Conservation (phyloP, 108 stramenopile species). For the Skeletonema potamos region DNA sequence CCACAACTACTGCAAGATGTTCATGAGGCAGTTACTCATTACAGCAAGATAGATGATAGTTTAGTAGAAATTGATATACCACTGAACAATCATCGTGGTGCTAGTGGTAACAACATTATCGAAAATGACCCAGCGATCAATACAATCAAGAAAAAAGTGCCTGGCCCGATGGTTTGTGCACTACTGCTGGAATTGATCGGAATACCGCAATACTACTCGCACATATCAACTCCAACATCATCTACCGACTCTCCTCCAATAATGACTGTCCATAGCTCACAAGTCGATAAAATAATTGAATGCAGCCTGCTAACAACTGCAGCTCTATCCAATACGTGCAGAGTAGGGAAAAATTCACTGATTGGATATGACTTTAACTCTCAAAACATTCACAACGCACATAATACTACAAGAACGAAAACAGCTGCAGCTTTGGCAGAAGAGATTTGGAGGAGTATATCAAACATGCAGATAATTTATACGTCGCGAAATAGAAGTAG, state of each 20-base stretch:
- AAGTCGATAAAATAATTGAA: conserved; percentile 30
- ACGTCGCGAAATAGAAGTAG: conserved; percentile 1
- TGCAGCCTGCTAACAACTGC: conserved; percentile 20
- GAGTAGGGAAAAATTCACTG: conserved; percentile 19
- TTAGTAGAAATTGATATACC: neutral
- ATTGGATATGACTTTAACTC: conserved; percentile 31
- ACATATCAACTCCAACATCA: neutral
- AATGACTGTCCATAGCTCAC: conserved; percentile 28
- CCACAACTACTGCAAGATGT: conserved; percentile 16
- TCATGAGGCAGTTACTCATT: conserved; percentile 20
- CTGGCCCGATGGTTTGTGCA: conserved; percentile 28
- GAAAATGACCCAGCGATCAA: neutral
- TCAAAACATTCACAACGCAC: neutral
- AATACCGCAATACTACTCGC: conserved; percentile 20
- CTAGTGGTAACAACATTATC: neutral
- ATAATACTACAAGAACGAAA: neutral
- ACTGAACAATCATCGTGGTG: neutral
- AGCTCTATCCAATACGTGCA: conserved; percentile 29
- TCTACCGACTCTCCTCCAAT: neutral
- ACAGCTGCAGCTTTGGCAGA: conserved; percentile 30
- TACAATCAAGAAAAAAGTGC: conserved; percentile 4
- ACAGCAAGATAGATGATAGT: conserved; percentile 10
- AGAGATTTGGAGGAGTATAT: conserved; percentile 29
- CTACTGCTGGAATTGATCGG: conserved; percentile 32
- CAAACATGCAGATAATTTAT: conserved; percentile 18